Evolutionary conservation across 495 filamentous ascomycete species (phyloP).

Genomic region (Chaetomium fimeti): DNA sequence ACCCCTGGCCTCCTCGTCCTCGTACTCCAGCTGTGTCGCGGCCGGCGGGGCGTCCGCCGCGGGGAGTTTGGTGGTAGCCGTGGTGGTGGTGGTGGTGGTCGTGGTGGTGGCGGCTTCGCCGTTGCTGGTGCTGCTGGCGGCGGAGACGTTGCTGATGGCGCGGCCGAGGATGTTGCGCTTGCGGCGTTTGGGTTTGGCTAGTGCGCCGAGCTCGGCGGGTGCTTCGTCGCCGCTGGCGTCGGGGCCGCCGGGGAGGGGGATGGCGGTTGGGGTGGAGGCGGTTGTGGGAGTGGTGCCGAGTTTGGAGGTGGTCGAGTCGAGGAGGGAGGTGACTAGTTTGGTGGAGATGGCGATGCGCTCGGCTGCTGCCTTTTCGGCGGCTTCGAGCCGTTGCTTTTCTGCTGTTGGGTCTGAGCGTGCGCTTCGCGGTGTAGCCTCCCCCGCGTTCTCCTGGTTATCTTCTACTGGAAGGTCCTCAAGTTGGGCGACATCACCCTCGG

Average conservation of each 20-base stretch:
- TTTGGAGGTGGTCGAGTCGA: slow-evolving; percentile 21
- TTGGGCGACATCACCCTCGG: slow-evolving; percentile 25
- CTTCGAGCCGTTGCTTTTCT: slow-evolving; percentile 16
- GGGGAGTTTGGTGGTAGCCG: slow-evolving; percentile 21
- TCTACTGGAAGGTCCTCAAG: slow-evolving; percentile 9
- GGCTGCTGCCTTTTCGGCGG: slow-evolving; percentile 20
- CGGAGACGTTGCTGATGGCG: slow-evolving; percentile 51
- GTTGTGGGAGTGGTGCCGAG: slow-evolving; percentile 14
- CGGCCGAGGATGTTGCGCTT: slow-evolving; percentile 51
- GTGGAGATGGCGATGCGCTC: slow-evolving; percentile 35
- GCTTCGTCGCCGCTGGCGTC: slow-evolving; percentile 12
- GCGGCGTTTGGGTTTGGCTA: slow-evolving; percentile 21
- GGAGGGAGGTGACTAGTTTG: slow-evolving; percentile 33
- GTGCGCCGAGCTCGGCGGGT: not conserved
- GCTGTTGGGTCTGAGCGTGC: not conserved
- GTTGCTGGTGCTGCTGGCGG: slow-evolving; percentile 32
- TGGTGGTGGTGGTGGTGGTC: not conserved
- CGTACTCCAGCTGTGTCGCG: slow-evolving; percentile 48
- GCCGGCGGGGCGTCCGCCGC: slow-evolving; percentile 39
- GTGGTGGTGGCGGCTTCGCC: slow-evolving; percentile 14
- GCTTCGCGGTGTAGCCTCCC: not conserved
- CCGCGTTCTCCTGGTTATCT: slow-evolving; percentile 14
- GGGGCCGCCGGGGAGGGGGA: slow-evolving; percentile 18
- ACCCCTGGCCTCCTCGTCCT: slow-evolving; percentile 42
- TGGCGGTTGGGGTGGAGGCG: slow-evolving; percentile 18